Evolutionary conservation across 2,329 filamentous ascomycete genomes (phyloP).

Genomic region (Neocatenulostroma microsporum): DNA sequence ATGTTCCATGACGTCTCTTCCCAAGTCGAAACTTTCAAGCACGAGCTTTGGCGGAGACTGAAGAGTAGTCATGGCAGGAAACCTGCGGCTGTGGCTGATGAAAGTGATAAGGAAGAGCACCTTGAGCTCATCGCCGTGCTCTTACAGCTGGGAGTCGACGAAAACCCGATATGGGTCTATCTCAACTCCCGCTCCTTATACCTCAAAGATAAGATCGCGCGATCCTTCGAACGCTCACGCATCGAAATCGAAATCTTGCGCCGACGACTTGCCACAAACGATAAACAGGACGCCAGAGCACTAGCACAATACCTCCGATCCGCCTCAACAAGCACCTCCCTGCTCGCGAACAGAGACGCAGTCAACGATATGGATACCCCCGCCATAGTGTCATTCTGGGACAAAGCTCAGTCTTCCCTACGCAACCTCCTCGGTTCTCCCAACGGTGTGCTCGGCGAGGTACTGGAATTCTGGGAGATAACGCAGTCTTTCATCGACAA

Average conservation of each 20-base stretch:
- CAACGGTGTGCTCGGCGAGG: conserved; percentile 76
- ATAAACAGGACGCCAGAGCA: conserved; percentile 60
- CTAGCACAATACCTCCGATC: conserved; percentile 70
- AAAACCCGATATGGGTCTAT: conserved; percentile 97
- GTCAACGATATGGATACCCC: conserved; percentile 62
- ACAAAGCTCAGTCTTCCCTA: conserved; percentile 71
- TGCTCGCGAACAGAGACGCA: conserved; percentile 15
- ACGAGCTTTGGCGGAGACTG: conserved; percentile 78
- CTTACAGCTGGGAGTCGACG: conserved; percentile 87
- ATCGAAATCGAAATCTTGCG: conserved; percentile 89
- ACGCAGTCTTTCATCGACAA: conserved; percentile 85
- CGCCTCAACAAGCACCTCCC: conserved; percentile 39
- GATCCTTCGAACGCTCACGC: conserved; percentile 74
- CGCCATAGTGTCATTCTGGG: conserved; percentile 85
- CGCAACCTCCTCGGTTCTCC: conserved; percentile 63
- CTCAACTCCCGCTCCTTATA: conserved; percentile 82
- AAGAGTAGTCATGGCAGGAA: conserved; percentile 23
- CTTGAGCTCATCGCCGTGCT: conserved; percentile 85
- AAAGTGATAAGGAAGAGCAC: conserved; percentile 61
- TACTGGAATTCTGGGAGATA: conserved; percentile 90
- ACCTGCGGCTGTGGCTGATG: conserved; percentile 21
- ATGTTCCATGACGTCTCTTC: conserved; percentile 94
- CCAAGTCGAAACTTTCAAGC: conserved; percentile 79
- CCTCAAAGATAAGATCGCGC: conserved; percentile 75
- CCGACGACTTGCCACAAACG: conserved; percentile 63